Evolutionary conservation across 345 rosid species (phyloP), one percentile per base, ranked within the genome.

Genomic region (Salix caprea): DNA sequence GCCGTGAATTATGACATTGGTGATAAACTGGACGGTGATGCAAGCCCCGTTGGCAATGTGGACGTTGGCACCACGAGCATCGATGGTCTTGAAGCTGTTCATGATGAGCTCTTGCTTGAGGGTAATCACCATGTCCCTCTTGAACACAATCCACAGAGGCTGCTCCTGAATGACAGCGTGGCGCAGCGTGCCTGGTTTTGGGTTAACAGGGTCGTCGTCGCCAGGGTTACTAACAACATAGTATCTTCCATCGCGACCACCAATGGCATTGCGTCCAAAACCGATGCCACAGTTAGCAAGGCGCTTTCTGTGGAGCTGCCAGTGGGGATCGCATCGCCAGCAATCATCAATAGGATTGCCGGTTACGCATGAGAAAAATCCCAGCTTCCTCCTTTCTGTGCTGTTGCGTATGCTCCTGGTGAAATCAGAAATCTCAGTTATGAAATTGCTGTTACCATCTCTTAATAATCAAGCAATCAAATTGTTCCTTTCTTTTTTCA

Each of bases 321-420:
- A 80, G 6, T 39, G 60, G 21, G 69, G 76, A 58, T 80, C 82
- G 56, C 82, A 80, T 56, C 79, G 71, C 82, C 82, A 80, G 26
- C 82, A 80, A 18, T 80, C 82, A 54, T 80, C 82, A 42, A 80
- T 71, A 28, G 82, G 82, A 21, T 80, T 80, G 52, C 79, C 79
- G 0, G 82, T 80, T 65, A 32, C 75, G 23, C 82, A 80, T 1
- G 82, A 80, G 73, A 80, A 80, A 13, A 18, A 75, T 32, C 82
- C 82, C 64, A 80, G 42, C n/a, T 75, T 75, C 72, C 82, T 80
- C 67, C 82, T 80, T 12, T 78, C 94, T 16, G 97, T 91, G 82
- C 93, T 89, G 76, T 91, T 94, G n/a, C 85, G 82, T 64, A 84
- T 86, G 83, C 78, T 85, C 90, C 98, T 94, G 88, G 44, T 39